Base-by-base conservation (phyloP, 2,329 filamentous ascomycete genomes). In the Arthroderma sp. region DNA sequence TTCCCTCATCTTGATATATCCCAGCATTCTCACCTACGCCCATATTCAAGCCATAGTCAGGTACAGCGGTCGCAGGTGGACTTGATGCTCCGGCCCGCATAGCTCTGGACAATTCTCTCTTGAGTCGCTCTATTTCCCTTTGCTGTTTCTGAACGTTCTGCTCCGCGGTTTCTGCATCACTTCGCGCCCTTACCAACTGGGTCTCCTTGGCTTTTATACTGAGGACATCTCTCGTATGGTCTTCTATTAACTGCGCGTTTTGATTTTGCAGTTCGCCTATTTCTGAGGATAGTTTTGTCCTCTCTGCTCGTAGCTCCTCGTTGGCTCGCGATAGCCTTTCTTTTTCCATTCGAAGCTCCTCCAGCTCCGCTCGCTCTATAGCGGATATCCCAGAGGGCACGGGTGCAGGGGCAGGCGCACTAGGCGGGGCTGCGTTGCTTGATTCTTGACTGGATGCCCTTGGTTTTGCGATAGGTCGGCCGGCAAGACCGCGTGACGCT, bases 171-270 rank as follows among this genome's bases (percentile, higher is more conserved):
- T 96, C 89, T 30, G 83, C 84, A 57, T 98, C 91, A 52, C 84
- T 87, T 44, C 88, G 77, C 7, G 91, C 88, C 38, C 91, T 81
- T 6, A 96, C 89, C 4, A 98, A 75, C 57, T 98, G 91, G 3
- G 91, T 96, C 63, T 98, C 91, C 65, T 98, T 98, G 9, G 91
- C 91, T 63, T 96, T 96, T 67, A 98, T 93, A 54, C 87, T 91
- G 36, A 98, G 72, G 0, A 95, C 86, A 56, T 98, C 89, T 40
- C 89, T 77, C 0, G 91, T 98, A 61, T 96, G 89, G 56, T 96
- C 89, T 64, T 98, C 91, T 49, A 98, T 98, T 31, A 98, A 72
- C 50, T 91, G 83, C 27, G 91, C 91, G 57, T 98, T 98, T 61
- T 95, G 86, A 56, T 94, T 93, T 66, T 95, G 93, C 29, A 98